Evolutionary conservation across 352 stramenopile genomes (phyloP).

Genomic region (Aphanomyces astaci): DNA sequence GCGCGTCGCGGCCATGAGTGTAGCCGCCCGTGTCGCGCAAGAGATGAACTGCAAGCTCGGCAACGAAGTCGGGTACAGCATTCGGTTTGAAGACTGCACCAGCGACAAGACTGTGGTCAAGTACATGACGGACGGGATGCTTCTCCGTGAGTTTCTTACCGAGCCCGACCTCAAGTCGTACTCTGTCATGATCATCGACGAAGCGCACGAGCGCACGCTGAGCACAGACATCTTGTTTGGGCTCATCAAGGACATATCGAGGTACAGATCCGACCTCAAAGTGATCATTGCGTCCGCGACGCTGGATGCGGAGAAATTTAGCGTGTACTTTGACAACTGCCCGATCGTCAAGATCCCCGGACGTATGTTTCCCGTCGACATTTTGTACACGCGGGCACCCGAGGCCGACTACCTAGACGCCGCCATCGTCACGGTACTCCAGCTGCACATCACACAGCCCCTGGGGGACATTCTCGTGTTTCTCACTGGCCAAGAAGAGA

Average conservation of each 20-base stretch:
- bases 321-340: constrained; percentile 97
- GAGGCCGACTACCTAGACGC: constrained; percentile 99
- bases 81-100: constrained; percentile 99
- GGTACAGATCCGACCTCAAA: constrained; percentile 95
- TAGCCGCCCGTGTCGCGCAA: constrained; percentile 97
- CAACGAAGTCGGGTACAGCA: constrained; percentile 97
- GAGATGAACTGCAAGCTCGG: constrained; percentile 98
- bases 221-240: constrained; percentile 99
- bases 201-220: constrained; percentile 98
- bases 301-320: constrained; percentile 98
- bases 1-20: constrained; percentile 98
- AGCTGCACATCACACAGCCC: constrained; percentile 98
- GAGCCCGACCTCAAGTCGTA: constrained; percentile 96
- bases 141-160: constrained; percentile 97
- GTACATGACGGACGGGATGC: constrained; percentile 99
- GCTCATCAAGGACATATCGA: constrained; percentile 97
- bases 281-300: constrained; percentile 96
- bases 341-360: constrained; percentile 99
- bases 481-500: constrained; percentile 99
- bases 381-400: constrained; percentile 97
- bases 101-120: constrained; percentile 95
- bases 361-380: constrained; percentile 93
- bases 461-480: constrained; percentile 98
- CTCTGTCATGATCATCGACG: constrained; percentile 98
- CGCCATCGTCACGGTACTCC: constrained; percentile 95